Base-by-base conservation (phyloP, 2,329 filamentous ascomycete species). In the Fusarium pseudocircinatum region DNA sequence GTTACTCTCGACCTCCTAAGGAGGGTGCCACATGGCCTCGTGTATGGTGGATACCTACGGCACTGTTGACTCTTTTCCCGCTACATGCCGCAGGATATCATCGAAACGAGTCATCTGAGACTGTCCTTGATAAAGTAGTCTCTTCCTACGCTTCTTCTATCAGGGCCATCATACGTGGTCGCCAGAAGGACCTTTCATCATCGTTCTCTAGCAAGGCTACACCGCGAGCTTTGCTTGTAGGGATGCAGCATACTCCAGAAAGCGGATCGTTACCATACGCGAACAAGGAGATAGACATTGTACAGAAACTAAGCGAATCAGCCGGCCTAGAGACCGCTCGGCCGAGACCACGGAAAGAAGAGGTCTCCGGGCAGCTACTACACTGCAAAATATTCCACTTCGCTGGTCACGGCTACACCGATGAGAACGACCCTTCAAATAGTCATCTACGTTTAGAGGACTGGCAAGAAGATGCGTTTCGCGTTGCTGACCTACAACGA, bases 261-360 rank as follows among this genome's bases (percentile, higher is more conserved):
- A 36, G 16, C 3, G 32, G 49, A 6, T 12, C 32, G 0, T 20
- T 36, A 2, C 32, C 49, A 0, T 36, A 7, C 0, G n/a, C 6
- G 0, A 52, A 4, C 2, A 52, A 22, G 3, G n/a, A 52, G 2
- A 36, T 36, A 26, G 49, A 26, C 2, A 26, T 36, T 3, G n/a
- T 52, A 1, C 8, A 26, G 2, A 14, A 13, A 0, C 9, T 26
- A 0, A 36, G 49, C 6, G 6, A 20, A 4, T 26, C 13, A 52
- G 4, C 12, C 0, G n/a, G 32, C 0, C 0, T 52, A 2, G 2
- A 15, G 0, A 36, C n/a, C 0, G 12, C 9, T 0, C n/a, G 2
- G 7, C 16, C 32, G 0, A 22, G 7, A 0, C 12, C 16, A 11
- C 0, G 22, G 0, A 52, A 52, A 11, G 22, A 36, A 7, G 16